Base-by-base conservation (phyloP, 352 stramenopile species). In the Phytophthora pseudosyringae region DNA sequence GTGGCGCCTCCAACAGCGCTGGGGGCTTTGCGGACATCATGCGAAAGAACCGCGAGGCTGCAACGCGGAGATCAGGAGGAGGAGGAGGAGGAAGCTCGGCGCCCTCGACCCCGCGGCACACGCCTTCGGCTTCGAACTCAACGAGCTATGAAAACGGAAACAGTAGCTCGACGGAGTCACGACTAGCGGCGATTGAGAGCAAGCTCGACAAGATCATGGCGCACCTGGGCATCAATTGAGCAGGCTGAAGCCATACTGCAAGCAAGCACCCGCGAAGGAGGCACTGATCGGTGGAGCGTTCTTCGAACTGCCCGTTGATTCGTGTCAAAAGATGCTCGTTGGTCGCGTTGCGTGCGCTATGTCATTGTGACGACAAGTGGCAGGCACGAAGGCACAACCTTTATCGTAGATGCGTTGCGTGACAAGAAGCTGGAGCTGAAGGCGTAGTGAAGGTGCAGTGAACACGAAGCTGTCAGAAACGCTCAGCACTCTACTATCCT, bases 151-250 rank as follows among this genome's bases (percentile, higher is more conserved):
- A 80, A 54, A 67, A 61, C 33, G 61, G 62, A 16, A 58, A 33
- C 32, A 59, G 32, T 13, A 48, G 39, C 4, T 66, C 54, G 5
- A 43, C 93, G 39, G 86, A 96, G 26, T 67, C 83, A 15, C 78
- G 89, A 15, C 75, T 97, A 33, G 71, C 71, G 28, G 67, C 83
- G 1, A 94, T 97, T 59, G 89, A 97, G 56, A 75, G 65, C 59
- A 97, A 97, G 45, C 80, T 97, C 33, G 86, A 97, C 80, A 95
- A 95, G 71, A 93, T 97, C 69, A 85, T 97, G 77, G 77, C 80
- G 26, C 85, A 95, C 49, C 69, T 97, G 9, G 86, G 86, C 51
- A 89, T 89, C 55, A 84, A 67, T 63, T 91, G 64, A 73, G 11
- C 41, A 40, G 12, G 32, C 33, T 21, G 21, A 38, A 59, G n/a